Evolutionary conservation across 148 eudicot species (phyloP), one percentile per base, ranked within the genome.

Genomic region (Linanthus parryae): DNA sequence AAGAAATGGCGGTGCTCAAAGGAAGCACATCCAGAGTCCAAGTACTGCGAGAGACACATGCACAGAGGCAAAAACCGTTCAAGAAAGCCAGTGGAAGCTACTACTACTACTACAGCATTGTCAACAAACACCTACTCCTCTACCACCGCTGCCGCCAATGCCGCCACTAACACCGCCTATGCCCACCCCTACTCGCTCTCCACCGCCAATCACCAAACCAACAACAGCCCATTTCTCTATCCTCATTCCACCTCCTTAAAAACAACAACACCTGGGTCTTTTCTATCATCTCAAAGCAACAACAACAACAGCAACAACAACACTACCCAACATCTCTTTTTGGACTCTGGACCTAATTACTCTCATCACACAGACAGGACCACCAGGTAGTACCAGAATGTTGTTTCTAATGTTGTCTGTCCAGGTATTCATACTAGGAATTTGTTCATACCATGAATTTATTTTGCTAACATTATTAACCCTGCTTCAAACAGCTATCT

Each of bases 1-100:
- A 59, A 48, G 38, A 58, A 74, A 70, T 69, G 75, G 79, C 65
- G 77, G 37, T 72, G 77, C 38, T 57, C 77, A n/a, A 76, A 65
- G 41, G 71, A 76, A 41, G 71, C 73, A 18, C 39, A 46, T 38
- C 58, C 63, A 12, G 72, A 65, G 18, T 68, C 71, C 2, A 76
- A 68, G 54, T 72, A 68, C 58, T 61, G 66, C 40, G 74, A 76
- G 22, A 61, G 56, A 23, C 82, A 76, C 63, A 69, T 72, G 69
- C 66, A 76, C 19, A 47, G 74, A 29, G 71, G 72, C 43, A 54
- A 64, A 47, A 41, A 59, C 53, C 48, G 49, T 46, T 63, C 61
- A 48, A 49, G 51, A 48, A 64, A 48, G 56, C 44, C 56, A 40
- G 62, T 56, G 43, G 68, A 64, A 48, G 7, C 23, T 24, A 25